A percentile compares a stretch with the other conserved stretches of the same genome.
Evolutionary conservation across 2,329 filamentous ascomycete species (phyloP).

Genomic region (Penicillium sp.): DNA sequence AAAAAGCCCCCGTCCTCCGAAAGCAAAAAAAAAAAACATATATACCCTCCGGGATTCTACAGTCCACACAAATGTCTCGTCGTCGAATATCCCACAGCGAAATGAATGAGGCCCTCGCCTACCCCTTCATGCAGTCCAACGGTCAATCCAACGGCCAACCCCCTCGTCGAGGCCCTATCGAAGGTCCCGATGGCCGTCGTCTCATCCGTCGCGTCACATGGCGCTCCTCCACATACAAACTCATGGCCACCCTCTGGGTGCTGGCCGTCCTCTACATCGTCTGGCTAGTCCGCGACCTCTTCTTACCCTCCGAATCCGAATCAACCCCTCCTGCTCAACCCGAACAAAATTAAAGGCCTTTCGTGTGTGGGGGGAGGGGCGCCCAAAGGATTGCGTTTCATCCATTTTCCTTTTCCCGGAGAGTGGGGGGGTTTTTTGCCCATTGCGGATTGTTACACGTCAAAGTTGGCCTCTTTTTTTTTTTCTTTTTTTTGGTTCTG

Average conservation of each 20-base stretch:
- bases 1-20: not conserved
- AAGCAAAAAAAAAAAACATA: not conserved
- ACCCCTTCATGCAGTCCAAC: conserved; percentile 33
- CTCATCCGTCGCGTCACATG: conserved; percentile 44
- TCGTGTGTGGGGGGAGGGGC: not conserved
- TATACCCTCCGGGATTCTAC: conserved; percentile 9
- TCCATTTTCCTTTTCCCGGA: not conserved
- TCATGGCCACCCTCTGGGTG: conserved; percentile 44
- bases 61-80: conserved; percentile 32
- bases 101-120: conserved; percentile 37
- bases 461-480: not conserved
- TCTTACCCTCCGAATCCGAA: conserved; percentile 30
- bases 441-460: not conserved
- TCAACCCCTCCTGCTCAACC: conserved; percentile 10
- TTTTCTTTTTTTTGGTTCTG: not conserved
- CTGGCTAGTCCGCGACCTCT: conserved; percentile 43
- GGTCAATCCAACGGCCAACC: conserved; percentile 22
- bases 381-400: not conserved
- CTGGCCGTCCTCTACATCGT: conserved; percentile 42
- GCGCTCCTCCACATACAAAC: conserved; percentile 45
- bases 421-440: not conserved
- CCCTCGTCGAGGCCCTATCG: conserved; percentile 40
- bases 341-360: conserved; percentile 6
- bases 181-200: conserved; percentile 42
- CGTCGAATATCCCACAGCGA: conserved; percentile 41